Evolutionary conservation across 1,139 yeast genomes (phyloP).

Genomic region (Suhomyces yuchorum): DNA sequence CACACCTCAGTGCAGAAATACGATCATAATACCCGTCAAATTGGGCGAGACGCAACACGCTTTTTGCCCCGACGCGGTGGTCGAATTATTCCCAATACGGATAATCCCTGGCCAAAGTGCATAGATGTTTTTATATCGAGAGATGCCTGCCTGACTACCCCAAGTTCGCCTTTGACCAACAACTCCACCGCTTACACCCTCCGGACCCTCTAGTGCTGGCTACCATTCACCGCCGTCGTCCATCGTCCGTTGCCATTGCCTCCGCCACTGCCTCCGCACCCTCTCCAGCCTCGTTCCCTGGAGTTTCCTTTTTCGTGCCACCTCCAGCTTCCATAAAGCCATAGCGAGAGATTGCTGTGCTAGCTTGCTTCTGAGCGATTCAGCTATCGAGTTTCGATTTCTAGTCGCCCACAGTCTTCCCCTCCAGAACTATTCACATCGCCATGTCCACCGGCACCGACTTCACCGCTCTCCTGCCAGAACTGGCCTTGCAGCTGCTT

Average conservation of each 20-base stretch:
- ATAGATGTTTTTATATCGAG: slow-evolving; percentile 4
- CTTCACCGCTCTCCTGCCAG: slow-evolving; percentile 2
- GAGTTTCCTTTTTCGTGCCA: not conserved
- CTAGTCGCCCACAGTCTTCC: not conserved
- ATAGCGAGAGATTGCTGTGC: not conserved
- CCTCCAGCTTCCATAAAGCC: not conserved
- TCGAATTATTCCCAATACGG: slow-evolving; percentile 7
- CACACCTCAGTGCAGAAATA: not conserved
- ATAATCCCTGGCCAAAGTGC: not conserved
- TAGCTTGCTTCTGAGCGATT: not conserved
- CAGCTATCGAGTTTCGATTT: too few species aligned
- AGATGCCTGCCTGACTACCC: not conserved
- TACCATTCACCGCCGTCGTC: not conserved
- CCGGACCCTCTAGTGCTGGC: too few species aligned
- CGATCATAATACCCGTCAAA: slow-evolving; percentile 11
- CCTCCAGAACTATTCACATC: not conserved
- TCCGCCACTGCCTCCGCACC: not conserved
- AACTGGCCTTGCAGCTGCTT: slow-evolving; percentile 8
- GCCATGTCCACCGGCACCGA: slow-evolving; percentile 5
- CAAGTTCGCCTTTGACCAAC: not conserved
- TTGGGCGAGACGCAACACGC: slow-evolving; percentile 6
- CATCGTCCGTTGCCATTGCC: not conserved
- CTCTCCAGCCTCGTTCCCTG: not conserved
- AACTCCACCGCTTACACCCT: not conserved
- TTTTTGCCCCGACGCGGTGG: slow-evolving; percentile 6